Percentiles rank a stretch among this genome's conserved stretches.
Evolutionary conservation across 1,284 basidiomycete species (phyloP).

Genomic region (Cronartium quercuum): DNA sequence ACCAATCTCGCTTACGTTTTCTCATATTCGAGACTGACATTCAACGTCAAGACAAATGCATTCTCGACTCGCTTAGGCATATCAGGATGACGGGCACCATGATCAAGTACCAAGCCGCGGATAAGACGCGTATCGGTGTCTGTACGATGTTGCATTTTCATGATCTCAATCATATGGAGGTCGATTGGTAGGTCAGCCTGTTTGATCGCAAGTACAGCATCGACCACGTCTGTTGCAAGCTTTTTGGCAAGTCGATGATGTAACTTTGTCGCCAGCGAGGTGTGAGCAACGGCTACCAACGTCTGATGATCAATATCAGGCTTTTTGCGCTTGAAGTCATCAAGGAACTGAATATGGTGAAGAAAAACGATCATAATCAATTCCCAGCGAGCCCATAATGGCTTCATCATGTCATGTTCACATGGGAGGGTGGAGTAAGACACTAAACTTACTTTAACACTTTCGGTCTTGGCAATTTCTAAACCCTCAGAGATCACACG

Average conservation of each 20-base stretch:
- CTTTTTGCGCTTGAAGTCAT: slow-evolving; percentile 69
- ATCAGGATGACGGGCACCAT: slow-evolving; percentile 95
- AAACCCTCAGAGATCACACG: slow-evolving; percentile 92
- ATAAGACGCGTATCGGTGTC: slow-evolving; percentile 97
- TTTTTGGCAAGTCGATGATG: slow-evolving; percentile 75
- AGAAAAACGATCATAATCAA: slow-evolving; percentile 6
- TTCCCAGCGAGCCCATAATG: too few relatives aligned
- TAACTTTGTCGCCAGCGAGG: slow-evolving; percentile 91
- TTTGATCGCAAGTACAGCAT: slow-evolving; percentile 86
- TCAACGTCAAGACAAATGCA: slow-evolving; percentile 88
- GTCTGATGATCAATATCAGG: slow-evolving; percentile 70
- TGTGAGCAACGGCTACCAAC: slow-evolving; percentile 85
- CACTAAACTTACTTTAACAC: slow-evolving; percentile 62
- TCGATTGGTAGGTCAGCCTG: slow-evolving; percentile 82
- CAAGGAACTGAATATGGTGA: slow-evolving; percentile 66
- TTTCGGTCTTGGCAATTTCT: slow-evolving; percentile 94
- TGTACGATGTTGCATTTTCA: slow-evolving; percentile 99
- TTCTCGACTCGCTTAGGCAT: slow-evolving; percentile 99
- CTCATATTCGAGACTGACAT: slow-evolving; percentile 98
- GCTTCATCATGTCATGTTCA: background rate
- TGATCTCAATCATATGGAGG: slow-evolving; percentile 98
- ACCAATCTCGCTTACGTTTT: slow-evolving; percentile 72
- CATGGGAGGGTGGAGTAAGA: background rate
- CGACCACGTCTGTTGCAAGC: slow-evolving; percentile 85
- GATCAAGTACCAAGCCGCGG: slow-evolving; percentile 83